These are phyloP conservation scores for Plasmodium gaboni DNA, from an alignment of 169 alveolate species.

Conservation along the genomic window DNA sequence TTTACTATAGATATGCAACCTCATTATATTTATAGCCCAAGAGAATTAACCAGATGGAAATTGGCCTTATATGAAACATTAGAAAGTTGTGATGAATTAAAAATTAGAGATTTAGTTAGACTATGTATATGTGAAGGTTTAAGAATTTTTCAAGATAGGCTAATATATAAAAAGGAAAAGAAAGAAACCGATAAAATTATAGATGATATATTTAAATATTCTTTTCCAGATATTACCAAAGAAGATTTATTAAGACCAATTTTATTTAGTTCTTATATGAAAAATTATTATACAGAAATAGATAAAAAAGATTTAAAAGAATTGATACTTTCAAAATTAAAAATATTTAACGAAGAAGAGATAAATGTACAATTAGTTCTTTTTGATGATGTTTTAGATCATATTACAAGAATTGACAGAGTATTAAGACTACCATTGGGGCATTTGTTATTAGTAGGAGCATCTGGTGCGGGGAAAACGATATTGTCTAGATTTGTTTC, in stretches of 20 bases:
- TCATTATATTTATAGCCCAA: slow-evolving; percentile 98
- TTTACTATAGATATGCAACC: slow-evolving; percentile 97
- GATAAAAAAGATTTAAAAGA: slow-evolving; percentile 91
- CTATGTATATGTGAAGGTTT: slow-evolving; percentile 96
- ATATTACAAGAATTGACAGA: slow-evolving; percentile 97
- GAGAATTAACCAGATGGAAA: slow-evolving; percentile 99
- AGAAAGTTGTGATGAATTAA: slow-evolving; percentile 70
- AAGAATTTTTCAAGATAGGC: slow-evolving; percentile 96
- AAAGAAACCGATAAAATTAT: slow-evolving; percentile 94
- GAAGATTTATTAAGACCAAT: slow-evolving; percentile 90
- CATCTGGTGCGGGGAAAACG: slow-evolving; percentile 98
- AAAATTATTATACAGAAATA: slow-evolving; percentile 85
- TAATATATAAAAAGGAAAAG: slow-evolving; percentile 94
- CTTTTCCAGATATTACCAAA: slow-evolving; percentile 62
- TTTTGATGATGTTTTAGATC: slow-evolving; percentile 96
- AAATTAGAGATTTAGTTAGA: slow-evolving; percentile 88
- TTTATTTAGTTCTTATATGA: slow-evolving; percentile 86
- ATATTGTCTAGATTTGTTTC: slow-evolving; percentile 96
- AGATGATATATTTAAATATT: slow-evolving; percentile 89
- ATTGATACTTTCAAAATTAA: slow-evolving; percentile 85
- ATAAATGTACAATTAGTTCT: slow-evolving; percentile 95
- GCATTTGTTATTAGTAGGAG: slow-evolving; percentile 95
- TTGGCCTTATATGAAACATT: slow-evolving; percentile 92
- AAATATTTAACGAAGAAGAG: slow-evolving; percentile 96
- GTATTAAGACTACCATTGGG: slow-evolving; percentile 98